These are phyloP conservation scores for Fusarium nanum DNA, from an alignment of 2,329 filamentous ascomycete genomes.

Conservation along the genomic window DNA sequence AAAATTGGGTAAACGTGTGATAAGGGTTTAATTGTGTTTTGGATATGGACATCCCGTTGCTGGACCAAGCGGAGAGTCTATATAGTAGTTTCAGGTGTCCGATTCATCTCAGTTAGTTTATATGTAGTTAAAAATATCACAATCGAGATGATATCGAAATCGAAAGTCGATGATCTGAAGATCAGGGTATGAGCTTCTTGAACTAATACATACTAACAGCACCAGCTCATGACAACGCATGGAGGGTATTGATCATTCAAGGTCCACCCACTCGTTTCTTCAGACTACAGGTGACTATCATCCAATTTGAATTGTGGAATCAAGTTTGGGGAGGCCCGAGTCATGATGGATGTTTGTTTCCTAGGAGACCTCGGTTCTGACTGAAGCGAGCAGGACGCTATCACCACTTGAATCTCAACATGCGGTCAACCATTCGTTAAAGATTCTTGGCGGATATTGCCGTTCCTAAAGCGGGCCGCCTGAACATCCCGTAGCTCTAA, in stretches of 20 bases:
- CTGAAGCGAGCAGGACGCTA: background rate
- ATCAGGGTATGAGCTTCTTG: background rate
- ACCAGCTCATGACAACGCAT: background rate
- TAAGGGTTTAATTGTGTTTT: background rate
- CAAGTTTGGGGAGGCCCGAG: background rate
- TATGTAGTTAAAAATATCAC: background rate
- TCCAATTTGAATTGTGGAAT: no score
- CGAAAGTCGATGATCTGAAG: background rate
- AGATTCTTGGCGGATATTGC: slow-evolving; percentile 19
- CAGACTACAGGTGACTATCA: background rate
- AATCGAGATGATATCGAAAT: background rate
- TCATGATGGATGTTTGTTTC: background rate
- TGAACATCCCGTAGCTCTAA: slow-evolving; percentile 22
- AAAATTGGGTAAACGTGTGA: background rate
- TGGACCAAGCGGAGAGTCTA: background rate
- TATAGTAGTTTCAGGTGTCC: background rate
- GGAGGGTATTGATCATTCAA: background rate
- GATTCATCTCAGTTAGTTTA: background rate
- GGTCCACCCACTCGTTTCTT: no score
- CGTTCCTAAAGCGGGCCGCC: slow-evolving; percentile 27
- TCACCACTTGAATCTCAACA: background rate
- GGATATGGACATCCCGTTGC: background rate
- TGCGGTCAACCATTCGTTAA: background rate
- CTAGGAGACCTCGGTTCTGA: background rate
- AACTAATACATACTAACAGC: background rate